Evolutionary conservation across 148 eudicot genomes (phyloP), one percentile per base, ranked within the genome.

Genomic region (Vaccinium darrowii): DNA sequence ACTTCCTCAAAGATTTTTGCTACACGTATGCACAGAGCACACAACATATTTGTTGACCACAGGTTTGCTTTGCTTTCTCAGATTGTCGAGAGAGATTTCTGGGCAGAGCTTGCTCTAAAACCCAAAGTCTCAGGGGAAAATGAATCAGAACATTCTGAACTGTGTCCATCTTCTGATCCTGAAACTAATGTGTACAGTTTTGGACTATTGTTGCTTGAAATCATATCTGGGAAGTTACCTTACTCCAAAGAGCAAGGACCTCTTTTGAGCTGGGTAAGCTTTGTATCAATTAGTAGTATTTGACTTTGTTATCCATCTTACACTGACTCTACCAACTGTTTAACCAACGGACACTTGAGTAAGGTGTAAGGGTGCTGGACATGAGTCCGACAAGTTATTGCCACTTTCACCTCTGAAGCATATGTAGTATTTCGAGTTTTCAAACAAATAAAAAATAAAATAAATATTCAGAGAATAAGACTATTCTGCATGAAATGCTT

Each of bases 191-290:
- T 95, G 23, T 89, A 95, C 84, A 84, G 89, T 83, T 97, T 93
- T 77, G 99, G 99, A 60, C 25, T 97, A 12, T 51, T 97, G 83
- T 77, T 95, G 91, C 98, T 97, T 16, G 99, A 97, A 86, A 85
- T 92, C 52, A 89, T 95, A 57, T 90, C 99, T 2, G 99, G 98
- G 84, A 93, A 87, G 90, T 90, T 90, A 53, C 93, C 90, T 8
- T 76, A 88, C 82, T 91, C 98, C 0, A 91, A 92, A 87, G 98
- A 95, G 69, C 84, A 91, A 7, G 98, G 95, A 25, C 81, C 90
- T 82, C 91, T 95, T 25, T 79, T 89, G 50, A 89, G 91, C 39
- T 95, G 98, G 98, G 98, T 97, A 95, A 84, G 76, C 57, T 78
- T 73, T 76, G 11, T 14, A 54, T 74, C 36, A 15, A 18, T 16